A percentile compares a stretch with the other conserved stretches of the same genome.
Conservation (phyloP, 371 early-diverging fungal genomes). For the Gilbertella persicaria region DNA sequence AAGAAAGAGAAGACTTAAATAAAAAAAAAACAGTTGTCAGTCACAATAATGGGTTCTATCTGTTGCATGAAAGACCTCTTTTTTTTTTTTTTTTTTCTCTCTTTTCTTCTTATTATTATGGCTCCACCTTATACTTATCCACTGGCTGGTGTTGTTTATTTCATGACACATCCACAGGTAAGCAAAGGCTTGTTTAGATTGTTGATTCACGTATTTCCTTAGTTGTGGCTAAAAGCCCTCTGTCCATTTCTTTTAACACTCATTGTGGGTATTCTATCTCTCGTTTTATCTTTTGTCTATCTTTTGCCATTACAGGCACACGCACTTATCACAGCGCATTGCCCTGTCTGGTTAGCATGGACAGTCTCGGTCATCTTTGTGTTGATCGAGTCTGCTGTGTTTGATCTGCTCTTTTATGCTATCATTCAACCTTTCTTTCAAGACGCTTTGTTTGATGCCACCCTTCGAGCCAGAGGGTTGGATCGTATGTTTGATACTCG, state of each 20-base stretch:
- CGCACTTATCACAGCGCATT: constrained; percentile 54
- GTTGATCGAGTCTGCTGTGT: constrained; percentile 51
- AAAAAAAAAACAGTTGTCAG: no score
- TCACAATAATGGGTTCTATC: no score
- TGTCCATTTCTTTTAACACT: constrained; percentile 50
- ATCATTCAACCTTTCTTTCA: constrained; percentile 56
- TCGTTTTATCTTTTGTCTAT: constrained; percentile 43
- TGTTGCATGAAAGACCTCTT: neutral
- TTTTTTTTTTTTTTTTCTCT: constrained; percentile 3
- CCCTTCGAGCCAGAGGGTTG: constrained; percentile 49
- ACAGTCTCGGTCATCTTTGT: constrained; percentile 56
- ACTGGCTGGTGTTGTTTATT: constrained; percentile 47
- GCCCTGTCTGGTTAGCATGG: constrained; percentile 62
- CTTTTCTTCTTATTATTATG: constrained; percentile 9
- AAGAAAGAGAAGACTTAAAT: no score
- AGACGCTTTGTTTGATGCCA: constrained; percentile 59
- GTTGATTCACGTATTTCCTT: neutral
- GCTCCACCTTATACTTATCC: constrained; percentile 55
- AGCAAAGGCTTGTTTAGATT: neutral
- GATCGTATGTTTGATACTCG: constrained; percentile 50
- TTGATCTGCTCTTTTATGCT: constrained; percentile 54
- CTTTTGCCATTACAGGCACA: constrained; percentile 53
- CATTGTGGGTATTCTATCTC: constrained; percentile 35
- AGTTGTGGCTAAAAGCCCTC: constrained; percentile 45
- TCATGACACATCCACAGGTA: constrained; percentile 55